phyloP scores from a whole-genome alignment of 306 rosid genomes.

The Calophaca sinica region DNA sequence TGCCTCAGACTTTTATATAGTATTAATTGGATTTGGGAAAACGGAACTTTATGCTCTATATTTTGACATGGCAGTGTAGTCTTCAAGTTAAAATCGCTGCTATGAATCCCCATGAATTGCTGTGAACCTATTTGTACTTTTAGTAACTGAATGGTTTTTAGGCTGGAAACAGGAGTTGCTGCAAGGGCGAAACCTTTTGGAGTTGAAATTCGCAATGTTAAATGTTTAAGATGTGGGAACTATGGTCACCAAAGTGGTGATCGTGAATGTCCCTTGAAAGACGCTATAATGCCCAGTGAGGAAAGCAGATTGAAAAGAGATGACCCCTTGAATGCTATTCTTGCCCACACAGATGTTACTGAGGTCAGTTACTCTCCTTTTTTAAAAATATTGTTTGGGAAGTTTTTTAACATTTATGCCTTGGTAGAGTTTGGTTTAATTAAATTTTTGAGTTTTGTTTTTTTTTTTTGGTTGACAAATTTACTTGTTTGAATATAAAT shows the following conservation, averaged over 20 bases:
- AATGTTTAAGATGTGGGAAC: slow-evolving; percentile 88
- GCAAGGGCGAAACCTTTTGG: slow-evolving; percentile 91
- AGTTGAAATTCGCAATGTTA: slow-evolving; percentile 92
- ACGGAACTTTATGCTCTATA: slow-evolving; percentile 22
- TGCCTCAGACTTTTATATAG: slow-evolving; percentile 13
- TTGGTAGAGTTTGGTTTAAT: slow-evolving; percentile 11
- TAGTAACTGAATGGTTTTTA: slow-evolving; percentile 52
- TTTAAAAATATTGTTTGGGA: slow-evolving; percentile 22
- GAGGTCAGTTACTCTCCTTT: slow-evolving; percentile 64
- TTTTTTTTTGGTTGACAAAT: slow-evolving; percentile 7
- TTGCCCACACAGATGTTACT: slow-evolving; percentile 77
- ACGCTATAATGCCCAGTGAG: slow-evolving; percentile 89
- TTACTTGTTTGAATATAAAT: slow-evolving; percentile 29
- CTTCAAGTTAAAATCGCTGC: slow-evolving; percentile 32
- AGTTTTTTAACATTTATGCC: slow-evolving; percentile 7
- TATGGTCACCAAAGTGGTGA: slow-evolving; percentile 98
- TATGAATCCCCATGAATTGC: slow-evolving; percentile 21
- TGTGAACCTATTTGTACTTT: slow-evolving; percentile 27
- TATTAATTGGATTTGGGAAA: slow-evolving; percentile 23
- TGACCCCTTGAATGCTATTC: slow-evolving; percentile 90
- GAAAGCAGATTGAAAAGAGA: slow-evolving; percentile 90
- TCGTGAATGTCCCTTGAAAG: slow-evolving; percentile 96
- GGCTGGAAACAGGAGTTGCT: slow-evolving; percentile 91
- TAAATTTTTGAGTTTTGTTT: background rate
- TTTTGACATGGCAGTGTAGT: slow-evolving; percentile 11